Evolutionary conservation across 2,329 filamentous ascomycete genomes (phyloP), one percentile per base, ranked within the genome.

Genomic region (Canariomyces notabilis): DNA sequence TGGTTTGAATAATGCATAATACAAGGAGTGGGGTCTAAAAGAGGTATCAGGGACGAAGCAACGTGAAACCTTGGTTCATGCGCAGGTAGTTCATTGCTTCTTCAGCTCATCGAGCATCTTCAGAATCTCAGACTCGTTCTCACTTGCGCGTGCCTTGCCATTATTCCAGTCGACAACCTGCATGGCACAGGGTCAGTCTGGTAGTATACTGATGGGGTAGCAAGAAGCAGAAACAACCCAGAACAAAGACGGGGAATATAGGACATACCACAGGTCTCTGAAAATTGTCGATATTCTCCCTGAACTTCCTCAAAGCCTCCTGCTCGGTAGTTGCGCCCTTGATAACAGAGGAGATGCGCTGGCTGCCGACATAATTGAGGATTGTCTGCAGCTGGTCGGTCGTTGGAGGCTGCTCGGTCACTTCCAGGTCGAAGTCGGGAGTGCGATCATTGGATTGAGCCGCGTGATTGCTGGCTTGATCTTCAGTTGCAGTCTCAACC

Each of bases 101-200:
- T 42, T 61, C 44, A 80, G 64, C 47, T 78, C 72, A 48, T 81
- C 78, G 42, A 96, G 67, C 67, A 95, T 75, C 68, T 85, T 89
- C 62, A 95, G 68, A 51, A 97, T 96, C 70, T 91, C 86, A 14
- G 89, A 95, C 71, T 95, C 84, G 54, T 86, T 83, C 41, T 87
- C 87, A 16, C 88, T 87, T 20, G 80, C 72, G 70, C 86, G 73
- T 37, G 83, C 91, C 65, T 82, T 86, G 54, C 90, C 93, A 65
- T 91, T 90, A 64, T 85, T 88, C 93, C 93, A 97, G 65, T 97
- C 91, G 42, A 97, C 91, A 48, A 85, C 70, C 77, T 59, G 38
- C 32, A 48, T n/a, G 4, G 15, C 18, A 22, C 7, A 44, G 16
- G 22, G 6, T 19, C n/a, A 33, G 22, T 46, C n/a, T n/a, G n/a